Evolutionary conservation across 2,329 filamentous ascomycete species (phyloP).

Genomic region (Clonostachys solani): DNA sequence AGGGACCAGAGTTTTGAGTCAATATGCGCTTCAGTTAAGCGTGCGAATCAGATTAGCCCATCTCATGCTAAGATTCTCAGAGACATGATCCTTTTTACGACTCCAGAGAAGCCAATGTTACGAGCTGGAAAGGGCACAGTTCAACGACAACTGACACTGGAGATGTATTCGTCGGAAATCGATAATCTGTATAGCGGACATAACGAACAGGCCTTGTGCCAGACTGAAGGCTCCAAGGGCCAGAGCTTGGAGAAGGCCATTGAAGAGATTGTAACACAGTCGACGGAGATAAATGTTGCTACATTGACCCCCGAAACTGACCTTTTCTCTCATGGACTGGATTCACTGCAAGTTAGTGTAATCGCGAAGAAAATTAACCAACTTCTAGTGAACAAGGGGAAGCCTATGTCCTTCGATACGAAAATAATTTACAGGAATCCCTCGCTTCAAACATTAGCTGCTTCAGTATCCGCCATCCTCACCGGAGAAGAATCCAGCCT

Average conservation of each 20-base stretch:
- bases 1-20: slow-evolving; percentile 26
- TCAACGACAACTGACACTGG: slow-evolving; percentile 30
- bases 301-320: slow-evolving; percentile 18
- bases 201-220: neutral
- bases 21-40: slow-evolving; percentile 36
- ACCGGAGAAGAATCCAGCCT: slow-evolving; percentile 3
- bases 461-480: slow-evolving; percentile 7
- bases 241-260: neutral
- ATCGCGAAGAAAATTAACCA: slow-evolving; percentile 1
- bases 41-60: slow-evolving; percentile 35
- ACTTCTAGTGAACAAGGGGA: neutral
- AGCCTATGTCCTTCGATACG: slow-evolving; percentile 7
- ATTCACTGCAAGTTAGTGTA: slow-evolving; percentile 30
- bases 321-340: slow-evolving; percentile 30
- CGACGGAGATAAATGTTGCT: slow-evolving; percentile 6
- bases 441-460: slow-evolving; percentile 16
- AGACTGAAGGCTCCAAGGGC: neutral
- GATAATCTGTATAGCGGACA: slow-evolving; percentile 28
- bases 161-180: slow-evolving; percentile 36
- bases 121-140: slow-evolving; percentile 41
- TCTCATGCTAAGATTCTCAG: slow-evolving; percentile 39
- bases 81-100: slow-evolving; percentile 30
- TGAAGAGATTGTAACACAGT: neutral
- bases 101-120: slow-evolving; percentile 33
- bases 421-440: slow-evolving; percentile 20